phyloP scores from a whole-genome alignment of 805 yeast species.

The Jamesozyma piceae region DNA sequence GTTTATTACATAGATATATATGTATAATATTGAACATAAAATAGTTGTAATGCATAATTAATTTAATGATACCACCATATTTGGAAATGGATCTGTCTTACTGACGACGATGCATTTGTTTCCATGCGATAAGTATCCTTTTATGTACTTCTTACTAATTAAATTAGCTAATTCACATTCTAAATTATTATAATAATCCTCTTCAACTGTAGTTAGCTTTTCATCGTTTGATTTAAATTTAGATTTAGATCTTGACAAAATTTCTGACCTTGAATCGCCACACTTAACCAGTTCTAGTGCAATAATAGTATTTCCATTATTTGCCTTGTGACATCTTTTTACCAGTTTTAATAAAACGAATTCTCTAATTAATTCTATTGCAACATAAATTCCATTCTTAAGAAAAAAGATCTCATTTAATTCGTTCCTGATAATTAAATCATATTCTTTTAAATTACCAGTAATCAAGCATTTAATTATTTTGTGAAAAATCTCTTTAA shows the following conservation, averaged over 20 bases:
- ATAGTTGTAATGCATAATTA: too few relatives aligned
- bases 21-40: background rate
- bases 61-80: background rate
- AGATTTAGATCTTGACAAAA: background rate
- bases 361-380: conserved; percentile 43
- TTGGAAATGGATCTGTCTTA: conserved; percentile 65
- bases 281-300: conserved; percentile 6
- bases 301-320: conserved; percentile 9
- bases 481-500: conserved; percentile 37
- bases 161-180: conserved; percentile 64
- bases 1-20: background rate
- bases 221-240: background rate
- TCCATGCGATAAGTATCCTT: conserved; percentile 76
- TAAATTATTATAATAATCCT: conserved; percentile 32
- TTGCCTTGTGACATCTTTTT: conserved; percentile 22
- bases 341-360: conserved; percentile 45
- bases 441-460: conserved; percentile 52
- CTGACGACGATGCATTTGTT: conserved; percentile 67
- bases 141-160: conserved; percentile 50
- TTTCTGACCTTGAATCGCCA: background rate
- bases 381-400: conserved; percentile 49
- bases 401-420: conserved; percentile 44
- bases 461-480: conserved; percentile 38
- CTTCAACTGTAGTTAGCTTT: background rate
- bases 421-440: conserved; percentile 35